Evolutionary conservation across 306 rosid genomes (phyloP).

Genomic region (Abrus precatorius): DNA sequence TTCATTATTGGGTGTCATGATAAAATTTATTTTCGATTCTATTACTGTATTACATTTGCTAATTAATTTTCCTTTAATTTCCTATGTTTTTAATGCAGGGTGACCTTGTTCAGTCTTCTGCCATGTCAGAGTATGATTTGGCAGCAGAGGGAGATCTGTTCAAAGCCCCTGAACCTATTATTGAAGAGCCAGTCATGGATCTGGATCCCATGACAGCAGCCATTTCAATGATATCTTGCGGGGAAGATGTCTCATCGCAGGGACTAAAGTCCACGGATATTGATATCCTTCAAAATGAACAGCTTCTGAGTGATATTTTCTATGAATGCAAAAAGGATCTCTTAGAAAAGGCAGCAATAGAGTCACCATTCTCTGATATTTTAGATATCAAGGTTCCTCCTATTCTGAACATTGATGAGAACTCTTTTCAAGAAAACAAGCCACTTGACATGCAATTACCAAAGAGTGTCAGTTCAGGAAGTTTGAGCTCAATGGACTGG

Average conservation of each 20-base stretch:
- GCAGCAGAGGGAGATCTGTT: conserved; percentile 96
- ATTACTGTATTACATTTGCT: background rate
- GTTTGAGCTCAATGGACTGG: conserved; percentile 88
- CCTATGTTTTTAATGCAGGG: conserved; percentile 59
- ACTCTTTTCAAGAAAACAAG: conserved; percentile 67
- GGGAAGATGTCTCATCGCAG: conserved; percentile 72
- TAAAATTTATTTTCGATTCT: conserved; percentile 17
- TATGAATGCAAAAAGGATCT: conserved; percentile 87
- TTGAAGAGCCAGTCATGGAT: conserved; percentile 70
- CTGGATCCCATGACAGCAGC: conserved; percentile 76
- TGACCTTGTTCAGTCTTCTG: conserved; percentile 65
- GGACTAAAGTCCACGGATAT: conserved; percentile 76
- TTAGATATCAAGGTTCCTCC: conserved; percentile 81
- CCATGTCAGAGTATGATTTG: conserved; percentile 81
- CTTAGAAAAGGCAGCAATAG: conserved; percentile 74
- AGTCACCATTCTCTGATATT: conserved; percentile 63
- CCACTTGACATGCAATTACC: conserved; percentile 62
- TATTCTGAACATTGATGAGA: conserved; percentile 56
- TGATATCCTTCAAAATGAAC: conserved; percentile 83
- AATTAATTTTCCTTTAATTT: conserved; percentile 13
- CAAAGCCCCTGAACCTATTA: conserved; percentile 90
- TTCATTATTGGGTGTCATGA: background rate
- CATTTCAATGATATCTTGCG: conserved; percentile 83
- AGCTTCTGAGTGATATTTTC: conserved; percentile 80
- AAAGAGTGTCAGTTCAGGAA: conserved; percentile 75